Evolutionary conservation across 1,139 yeast genomes (phyloP).

Genomic region (Torulaspora pretoriensis): DNA sequence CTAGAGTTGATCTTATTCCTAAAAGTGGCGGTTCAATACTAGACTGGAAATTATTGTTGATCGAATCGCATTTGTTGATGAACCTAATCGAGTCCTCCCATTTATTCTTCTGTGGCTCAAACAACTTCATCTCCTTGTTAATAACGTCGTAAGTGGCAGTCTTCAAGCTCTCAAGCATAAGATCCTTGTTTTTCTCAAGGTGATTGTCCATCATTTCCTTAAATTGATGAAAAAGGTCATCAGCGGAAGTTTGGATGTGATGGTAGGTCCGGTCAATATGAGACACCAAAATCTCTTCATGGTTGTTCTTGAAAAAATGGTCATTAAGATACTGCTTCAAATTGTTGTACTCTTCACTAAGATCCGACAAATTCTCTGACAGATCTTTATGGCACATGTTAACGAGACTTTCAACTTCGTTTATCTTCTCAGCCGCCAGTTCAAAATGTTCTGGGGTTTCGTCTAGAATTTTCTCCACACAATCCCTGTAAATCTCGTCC

Average conservation of each 20-base stretch:
- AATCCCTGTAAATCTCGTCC: slow-evolving; percentile 25
- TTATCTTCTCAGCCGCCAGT: slow-evolving; percentile 18
- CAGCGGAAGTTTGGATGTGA: slow-evolving; percentile 33
- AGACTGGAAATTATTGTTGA: slow-evolving; percentile 28
- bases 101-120: slow-evolving; percentile 32
- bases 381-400: slow-evolving; percentile 22
- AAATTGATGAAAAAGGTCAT: slow-evolving; percentile 27
- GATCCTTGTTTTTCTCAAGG: slow-evolving; percentile 31
- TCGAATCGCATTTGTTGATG: slow-evolving; percentile 37
- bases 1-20: slow-evolving; percentile 18
- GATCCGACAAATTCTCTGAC: slow-evolving; percentile 28
- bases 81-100: slow-evolving; percentile 38
- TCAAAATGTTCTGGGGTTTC: slow-evolving; percentile 28
- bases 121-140: slow-evolving; percentile 32
- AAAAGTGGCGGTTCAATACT: slow-evolving; percentile 22
- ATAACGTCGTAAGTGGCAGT: slow-evolving; percentile 35
- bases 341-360: slow-evolving; percentile 37
- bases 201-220: slow-evolving; percentile 31
- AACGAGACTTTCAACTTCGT: slow-evolving; percentile 14
- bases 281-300: slow-evolving; percentile 30
- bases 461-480: slow-evolving; percentile 23
- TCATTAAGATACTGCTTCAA: slow-evolving; percentile 36
- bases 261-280: slow-evolving; percentile 31
- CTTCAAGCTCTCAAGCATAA: slow-evolving; percentile 31
- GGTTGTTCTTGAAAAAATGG: slow-evolving; percentile 36